Base-by-base conservation (phyloP, 2,329 filamentous ascomycete species). In the Fusarium cyanostomum region DNA sequence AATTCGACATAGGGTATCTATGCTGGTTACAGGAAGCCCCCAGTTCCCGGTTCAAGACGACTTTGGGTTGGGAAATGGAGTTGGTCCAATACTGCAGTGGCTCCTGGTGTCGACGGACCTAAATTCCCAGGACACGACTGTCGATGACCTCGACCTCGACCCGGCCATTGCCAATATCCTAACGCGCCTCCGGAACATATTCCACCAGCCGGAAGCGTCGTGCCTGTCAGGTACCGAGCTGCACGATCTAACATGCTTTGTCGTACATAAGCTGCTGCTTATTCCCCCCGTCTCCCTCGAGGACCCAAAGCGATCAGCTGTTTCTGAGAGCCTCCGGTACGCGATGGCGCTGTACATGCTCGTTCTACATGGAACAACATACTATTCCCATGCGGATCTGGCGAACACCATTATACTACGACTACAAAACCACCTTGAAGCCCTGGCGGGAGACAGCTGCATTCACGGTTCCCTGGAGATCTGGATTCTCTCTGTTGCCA, bases 191-290 rank as follows among this genome's bases (percentile, higher is more conserved):
- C 78, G 76, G 11, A 70, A 64, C 8, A 69, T 84, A 5, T 81
- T 85, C 44, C 73, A 77, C 2, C 69, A 72, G 5, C 68, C 75
- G 1, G 57, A 71, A 11, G 52, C 52, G 0, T 53, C 39, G 9
- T 65, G 66, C 0, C 56, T 82, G 1, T 61, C 79, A 2, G 73
- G 73, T 0, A 81, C 80, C 0, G 74, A 78, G 41, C 77, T 86
- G 1, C 84, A 87, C 55, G 84, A 86, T 52, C 73, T 87, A 1
- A 81, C 82, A 7, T 84, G 81, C 46, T 86, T 83, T 61, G 79
- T 83, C 18, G 71, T 86, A 1, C 84, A 86, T 56, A 77, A 78
- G 18, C 74, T 87, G 1, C 57, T 86, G 1, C 67, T 74, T 3
- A 37, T 61, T 3, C 50, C 62, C 2, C 43, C 60, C 5, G 24